Evolutionary conservation across 352 stramenopile genomes (phyloP).

Genomic region (Phytopythium delawarense): DNA sequence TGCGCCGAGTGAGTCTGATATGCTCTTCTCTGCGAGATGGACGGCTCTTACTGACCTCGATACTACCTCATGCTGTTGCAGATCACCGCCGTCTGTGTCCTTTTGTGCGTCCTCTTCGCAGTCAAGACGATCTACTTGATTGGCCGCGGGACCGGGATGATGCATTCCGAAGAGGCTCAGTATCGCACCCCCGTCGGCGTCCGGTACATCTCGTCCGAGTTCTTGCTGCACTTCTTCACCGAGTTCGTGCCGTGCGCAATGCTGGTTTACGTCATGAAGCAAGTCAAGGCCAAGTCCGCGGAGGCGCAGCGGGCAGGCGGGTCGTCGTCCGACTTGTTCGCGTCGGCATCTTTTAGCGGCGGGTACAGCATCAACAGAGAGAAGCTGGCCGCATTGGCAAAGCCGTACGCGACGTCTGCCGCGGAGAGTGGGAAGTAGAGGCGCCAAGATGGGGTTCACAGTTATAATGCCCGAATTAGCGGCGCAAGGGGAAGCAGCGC

Average conservation of each 20-base stretch:
- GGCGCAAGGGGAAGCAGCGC: not conserved
- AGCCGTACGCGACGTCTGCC: not conserved
- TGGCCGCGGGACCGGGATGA: conserved; percentile 55
- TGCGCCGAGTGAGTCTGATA: conserved; percentile 45
- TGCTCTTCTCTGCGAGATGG: not conserved
- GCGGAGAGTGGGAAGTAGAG: conserved; percentile 1
- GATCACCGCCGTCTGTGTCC: conserved; percentile 73
- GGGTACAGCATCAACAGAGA: conserved; percentile 10
- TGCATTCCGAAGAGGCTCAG: conserved; percentile 60
- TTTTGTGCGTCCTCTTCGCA: conserved; percentile 66
- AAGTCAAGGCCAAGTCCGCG: conserved; percentile 20
- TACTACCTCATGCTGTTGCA: conserved; percentile 13
- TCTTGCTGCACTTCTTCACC: conserved; percentile 62
- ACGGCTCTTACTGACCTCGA: not conserved
- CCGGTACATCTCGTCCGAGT: conserved; percentile 70
- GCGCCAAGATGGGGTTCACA: not conserved
- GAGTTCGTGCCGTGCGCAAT: conserved; percentile 71
- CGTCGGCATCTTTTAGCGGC: conserved; percentile 25
- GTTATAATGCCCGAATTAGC: not conserved
- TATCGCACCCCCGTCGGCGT: conserved; percentile 57
- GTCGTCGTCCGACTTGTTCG: conserved; percentile 21
- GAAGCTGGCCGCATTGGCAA: conserved; percentile 4
- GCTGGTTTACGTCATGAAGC: conserved; percentile 64
- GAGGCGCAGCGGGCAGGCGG: conserved; percentile 19
- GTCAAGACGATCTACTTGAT: conserved; percentile 67